A percentile compares a stretch with the other conserved stretches of the same genome.
These are phyloP conservation scores for Wilcoxina mikolae DNA, from an alignment of 495 filamentous ascomycete species.

Conservation along the genomic window DNA sequence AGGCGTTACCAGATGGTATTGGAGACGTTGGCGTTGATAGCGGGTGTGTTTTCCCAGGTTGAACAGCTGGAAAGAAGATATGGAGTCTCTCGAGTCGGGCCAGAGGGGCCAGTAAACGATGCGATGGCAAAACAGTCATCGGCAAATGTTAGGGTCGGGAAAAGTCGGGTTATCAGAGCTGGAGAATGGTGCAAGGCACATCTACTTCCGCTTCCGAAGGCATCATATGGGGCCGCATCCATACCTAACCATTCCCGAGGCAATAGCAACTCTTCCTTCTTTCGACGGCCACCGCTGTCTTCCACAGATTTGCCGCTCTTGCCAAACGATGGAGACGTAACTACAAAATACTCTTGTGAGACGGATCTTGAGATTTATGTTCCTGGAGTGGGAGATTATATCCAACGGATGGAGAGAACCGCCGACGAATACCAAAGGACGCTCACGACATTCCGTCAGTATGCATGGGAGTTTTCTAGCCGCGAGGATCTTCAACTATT, in stretches of 20 bases:
- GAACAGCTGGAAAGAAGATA: neutral
- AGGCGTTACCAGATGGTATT: conserved; percentile 1
- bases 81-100: neutral
- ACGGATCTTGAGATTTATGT: neutral
- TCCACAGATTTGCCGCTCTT: neutral
- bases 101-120: no score
- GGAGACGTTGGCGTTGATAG: neutral
- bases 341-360: neutral
- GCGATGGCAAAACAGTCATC: no score
- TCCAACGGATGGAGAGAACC: neutral
- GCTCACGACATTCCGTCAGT: neutral
- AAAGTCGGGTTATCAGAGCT: neutral
- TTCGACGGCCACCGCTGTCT: no score
- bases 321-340: neutral
- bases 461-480: neutral
- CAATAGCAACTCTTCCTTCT: neutral
- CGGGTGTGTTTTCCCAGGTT: neutral
- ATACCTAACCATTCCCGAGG: neutral
- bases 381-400: neutral
- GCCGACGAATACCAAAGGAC: neutral
- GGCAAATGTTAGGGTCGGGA: neutral
- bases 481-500: conserved; percentile 3
- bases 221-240: neutral
- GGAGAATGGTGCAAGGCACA: neutral
- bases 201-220: neutral